Conservation (phyloP, 192 early-diverging fungal species). For the Backusella parvicylindrica region DNA sequence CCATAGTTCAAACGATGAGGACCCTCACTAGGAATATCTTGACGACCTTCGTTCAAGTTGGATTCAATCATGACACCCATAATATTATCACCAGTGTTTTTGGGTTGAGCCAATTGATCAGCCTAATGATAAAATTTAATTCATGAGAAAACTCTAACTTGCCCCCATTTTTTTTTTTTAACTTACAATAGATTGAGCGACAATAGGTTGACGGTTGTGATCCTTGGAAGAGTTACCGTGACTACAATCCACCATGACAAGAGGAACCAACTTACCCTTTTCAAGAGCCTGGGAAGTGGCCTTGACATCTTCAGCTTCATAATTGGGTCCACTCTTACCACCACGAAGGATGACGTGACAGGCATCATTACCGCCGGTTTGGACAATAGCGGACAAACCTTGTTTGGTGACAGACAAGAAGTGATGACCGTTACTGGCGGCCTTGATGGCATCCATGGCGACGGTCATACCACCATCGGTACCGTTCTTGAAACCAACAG, state of each 20-base stretch:
- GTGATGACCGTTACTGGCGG: conserved; percentile 71
- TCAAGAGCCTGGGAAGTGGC: conserved; percentile 53
- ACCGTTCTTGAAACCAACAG: conserved; percentile 82
- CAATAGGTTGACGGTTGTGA: conserved; percentile 79
- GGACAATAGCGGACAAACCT: conserved; percentile 79
- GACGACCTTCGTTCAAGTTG: conserved; percentile 72
- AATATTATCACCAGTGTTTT: conserved; percentile 67
- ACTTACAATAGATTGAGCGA: conserved; percentile 43
- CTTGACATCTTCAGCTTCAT: conserved; percentile 68
- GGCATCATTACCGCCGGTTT: conserved; percentile 84
- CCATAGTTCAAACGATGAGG: conserved; percentile 79
- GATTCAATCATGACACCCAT: conserved; percentile 96
- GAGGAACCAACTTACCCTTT: conserved; percentile 52
- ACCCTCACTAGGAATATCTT: conserved; percentile 75
- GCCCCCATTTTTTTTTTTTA: background rate
- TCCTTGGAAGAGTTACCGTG: conserved; percentile 94
- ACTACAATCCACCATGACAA: conserved; percentile 93
- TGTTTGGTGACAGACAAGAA: conserved; percentile 88
- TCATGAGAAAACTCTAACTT: background rate
- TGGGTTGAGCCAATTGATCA: conserved; percentile 57
- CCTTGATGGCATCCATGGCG: conserved; percentile 93
- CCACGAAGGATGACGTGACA: conserved; percentile 97
- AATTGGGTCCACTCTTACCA: conserved; percentile 86
- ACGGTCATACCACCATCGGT: conserved; percentile 79
- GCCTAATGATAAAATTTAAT: conserved; percentile 11